Percentiles rank a stretch among this genome's conserved stretches.
Conservation (phyloP, 108 stramenopile species). For the Cyclotella cryptica region DNA sequence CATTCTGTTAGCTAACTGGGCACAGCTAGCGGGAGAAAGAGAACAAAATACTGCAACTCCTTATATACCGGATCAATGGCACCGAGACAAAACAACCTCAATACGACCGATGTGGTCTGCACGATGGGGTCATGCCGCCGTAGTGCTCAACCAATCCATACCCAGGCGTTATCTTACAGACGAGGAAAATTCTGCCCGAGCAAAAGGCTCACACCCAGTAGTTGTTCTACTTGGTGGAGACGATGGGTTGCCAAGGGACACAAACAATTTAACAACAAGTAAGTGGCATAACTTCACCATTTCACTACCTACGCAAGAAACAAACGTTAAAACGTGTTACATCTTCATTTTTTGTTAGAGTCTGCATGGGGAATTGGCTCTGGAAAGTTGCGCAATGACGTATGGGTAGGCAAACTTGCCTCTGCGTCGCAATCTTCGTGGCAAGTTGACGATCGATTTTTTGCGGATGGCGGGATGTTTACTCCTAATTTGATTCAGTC, state of each 20-base stretch:
- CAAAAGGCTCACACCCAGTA: slow-evolving; percentile 22
- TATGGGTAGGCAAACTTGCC: slow-evolving; percentile 45
- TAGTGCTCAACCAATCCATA: slow-evolving; percentile 49
- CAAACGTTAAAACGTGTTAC: background rate
- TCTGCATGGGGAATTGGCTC: slow-evolving; percentile 20
- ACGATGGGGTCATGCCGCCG: slow-evolving; percentile 57
- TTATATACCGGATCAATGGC: slow-evolving; percentile 55
- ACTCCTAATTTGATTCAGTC: slow-evolving; percentile 46
- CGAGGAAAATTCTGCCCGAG: slow-evolving; percentile 47
- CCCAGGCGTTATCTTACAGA: slow-evolving; percentile 49
- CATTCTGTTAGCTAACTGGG: slow-evolving; percentile 50
- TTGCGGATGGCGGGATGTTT: slow-evolving; percentile 14
- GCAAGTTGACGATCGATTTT: slow-evolving; percentile 47
- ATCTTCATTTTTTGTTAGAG: background rate
- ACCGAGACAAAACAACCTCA: slow-evolving; percentile 27
- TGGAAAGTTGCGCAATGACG: slow-evolving; percentile 60
- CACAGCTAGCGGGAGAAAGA: slow-evolving; percentile 52
- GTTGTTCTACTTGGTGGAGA: slow-evolving; percentile 62
- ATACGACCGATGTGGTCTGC: slow-evolving; percentile 57
- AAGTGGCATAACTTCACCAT: background rate
- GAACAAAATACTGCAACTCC: slow-evolving; percentile 60
- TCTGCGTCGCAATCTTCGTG: slow-evolving; percentile 39
- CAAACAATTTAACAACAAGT: slow-evolving; percentile 15
- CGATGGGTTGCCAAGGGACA: slow-evolving; percentile 47
- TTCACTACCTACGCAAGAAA: background rate